Conservation (phyloP, 257 asterid genomes). For the Solanum virginianum region DNA sequence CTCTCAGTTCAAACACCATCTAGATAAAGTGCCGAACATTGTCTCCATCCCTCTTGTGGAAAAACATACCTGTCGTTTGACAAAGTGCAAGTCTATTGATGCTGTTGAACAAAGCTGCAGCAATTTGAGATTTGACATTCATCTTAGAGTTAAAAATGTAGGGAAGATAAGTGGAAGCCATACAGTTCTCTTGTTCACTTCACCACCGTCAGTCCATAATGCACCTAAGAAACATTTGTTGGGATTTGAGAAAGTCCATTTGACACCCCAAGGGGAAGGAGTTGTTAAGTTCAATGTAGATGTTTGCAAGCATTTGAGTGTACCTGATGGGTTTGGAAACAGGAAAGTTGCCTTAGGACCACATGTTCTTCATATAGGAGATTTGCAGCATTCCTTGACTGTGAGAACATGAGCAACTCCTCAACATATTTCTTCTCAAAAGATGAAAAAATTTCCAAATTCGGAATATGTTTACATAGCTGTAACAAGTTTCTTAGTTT, state of each 20-base stretch:
- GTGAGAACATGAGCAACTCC: slow-evolving; percentile 18
- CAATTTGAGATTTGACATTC: slow-evolving; percentile 11
- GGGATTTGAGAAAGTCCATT: slow-evolving; percentile 38
- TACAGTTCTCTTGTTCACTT: slow-evolving; percentile 33
- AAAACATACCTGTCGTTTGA: slow-evolving; percentile 29
- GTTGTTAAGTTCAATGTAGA: slow-evolving; percentile 34
- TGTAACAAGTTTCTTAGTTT: slow-evolving; percentile 12
- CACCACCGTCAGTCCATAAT: slow-evolving; percentile 39
- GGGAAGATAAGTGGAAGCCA: slow-evolving; percentile 46
- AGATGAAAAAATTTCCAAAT: background rate
- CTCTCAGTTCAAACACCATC: slow-evolving; percentile 20
- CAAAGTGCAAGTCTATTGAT: slow-evolving; percentile 28
- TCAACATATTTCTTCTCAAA: background rate
- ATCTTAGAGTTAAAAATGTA: slow-evolving; percentile 30
- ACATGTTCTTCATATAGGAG: slow-evolving; percentile 46
- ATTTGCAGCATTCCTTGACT: slow-evolving; percentile 35
- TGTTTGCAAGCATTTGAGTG: slow-evolving; percentile 63
- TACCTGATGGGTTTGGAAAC: slow-evolving; percentile 45
- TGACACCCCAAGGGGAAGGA: slow-evolving; percentile 28
- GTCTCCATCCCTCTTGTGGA: slow-evolving; percentile 24
- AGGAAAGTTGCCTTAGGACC: slow-evolving; percentile 48
- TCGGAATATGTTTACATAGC: background rate
- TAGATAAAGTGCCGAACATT: slow-evolving; percentile 18
- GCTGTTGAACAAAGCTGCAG: slow-evolving; percentile 22
- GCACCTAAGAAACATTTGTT: slow-evolving; percentile 45